These are phyloP conservation scores for Pichia norvegensis DNA, from an alignment of 1,139 yeast species.

Conservation along the genomic window DNA sequence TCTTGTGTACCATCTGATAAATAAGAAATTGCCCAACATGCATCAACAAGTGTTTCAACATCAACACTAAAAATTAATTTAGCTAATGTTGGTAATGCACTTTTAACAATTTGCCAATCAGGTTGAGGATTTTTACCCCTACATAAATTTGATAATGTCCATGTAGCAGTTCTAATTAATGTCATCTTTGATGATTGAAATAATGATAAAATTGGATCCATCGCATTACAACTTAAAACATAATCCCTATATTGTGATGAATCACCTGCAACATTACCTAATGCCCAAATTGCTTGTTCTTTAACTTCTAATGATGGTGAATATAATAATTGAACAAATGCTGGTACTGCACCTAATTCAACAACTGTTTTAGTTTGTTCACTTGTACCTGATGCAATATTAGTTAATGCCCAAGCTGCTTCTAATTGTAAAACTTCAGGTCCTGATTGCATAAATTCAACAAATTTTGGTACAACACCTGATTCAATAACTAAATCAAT, in stretches of 20 bases:
- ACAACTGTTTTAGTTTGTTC: slow-evolving; percentile 87
- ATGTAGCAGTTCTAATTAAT: slow-evolving; percentile 89
- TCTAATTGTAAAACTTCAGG: slow-evolving; percentile 89
- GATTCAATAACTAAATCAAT: slow-evolving; percentile 86
- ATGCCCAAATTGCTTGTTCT: slow-evolving; percentile 98
- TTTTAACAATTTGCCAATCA: slow-evolving; percentile 80
- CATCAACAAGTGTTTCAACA: slow-evolving; percentile 89
- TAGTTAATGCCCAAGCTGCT: slow-evolving; percentile 98
- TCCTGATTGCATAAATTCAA: slow-evolving; percentile 70
- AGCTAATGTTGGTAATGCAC: slow-evolving; percentile 87
- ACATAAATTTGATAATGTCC: slow-evolving; percentile 95
- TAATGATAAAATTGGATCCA: slow-evolving; percentile 76
- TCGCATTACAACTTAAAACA: slow-evolving; percentile 77
- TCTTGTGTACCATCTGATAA: slow-evolving; percentile 87
- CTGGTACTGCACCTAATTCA: slow-evolving; percentile 88
- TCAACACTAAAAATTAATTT: slow-evolving; percentile 86
- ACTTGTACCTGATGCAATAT: slow-evolving; percentile 92
- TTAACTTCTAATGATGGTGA: slow-evolving; percentile 85
- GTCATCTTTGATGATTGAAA: slow-evolving; percentile 80
- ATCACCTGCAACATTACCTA: slow-evolving; percentile 98
- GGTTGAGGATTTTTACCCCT: slow-evolving; percentile 97
- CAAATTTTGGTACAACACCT: slow-evolving; percentile 89
- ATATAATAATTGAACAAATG: slow-evolving; percentile 72
- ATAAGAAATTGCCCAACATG: slow-evolving; percentile 98
- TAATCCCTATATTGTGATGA: slow-evolving; percentile 82